Evolutionary conservation across 768 basidiomycete species (phyloP).

Genomic region (Leccinum boreale): DNA sequence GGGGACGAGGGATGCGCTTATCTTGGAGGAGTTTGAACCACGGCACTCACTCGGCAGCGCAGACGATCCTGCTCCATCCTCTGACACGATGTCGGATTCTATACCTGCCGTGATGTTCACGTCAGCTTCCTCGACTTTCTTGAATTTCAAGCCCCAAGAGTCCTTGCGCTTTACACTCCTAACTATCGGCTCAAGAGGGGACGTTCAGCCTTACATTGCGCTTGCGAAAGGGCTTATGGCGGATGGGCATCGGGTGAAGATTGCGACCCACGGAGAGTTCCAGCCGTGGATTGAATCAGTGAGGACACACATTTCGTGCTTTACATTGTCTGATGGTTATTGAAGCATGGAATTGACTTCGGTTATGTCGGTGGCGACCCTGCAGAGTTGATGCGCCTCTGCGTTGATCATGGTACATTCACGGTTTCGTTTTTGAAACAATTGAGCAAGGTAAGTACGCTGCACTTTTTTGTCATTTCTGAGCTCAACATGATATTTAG

Average conservation of each 20-base stretch:
- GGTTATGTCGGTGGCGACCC: conserved; percentile 95
- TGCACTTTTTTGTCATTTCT: background rate
- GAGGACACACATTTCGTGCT: conserved; percentile 30
- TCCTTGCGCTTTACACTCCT: conserved; percentile 88
- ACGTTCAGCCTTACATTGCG: conserved; percentile 98
- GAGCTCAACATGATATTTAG: conserved; percentile 36
- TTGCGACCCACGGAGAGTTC: conserved; percentile 96
- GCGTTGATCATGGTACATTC: conserved; percentile 97
- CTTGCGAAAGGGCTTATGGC: conserved; percentile 87
- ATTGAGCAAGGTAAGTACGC: conserved; percentile 65
- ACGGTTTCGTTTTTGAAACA: conserved; percentile 95
- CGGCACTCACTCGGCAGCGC: conserved; percentile 33
- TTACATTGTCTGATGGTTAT: conserved; percentile 7
- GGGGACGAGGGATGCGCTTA: conserved; percentile 68
- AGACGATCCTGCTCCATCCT: conserved; percentile 43
- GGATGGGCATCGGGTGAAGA: conserved; percentile 85
- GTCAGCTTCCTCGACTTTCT: conserved; percentile 91
- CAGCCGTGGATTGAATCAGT: conserved; percentile 94
- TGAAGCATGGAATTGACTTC: conserved; percentile 92
- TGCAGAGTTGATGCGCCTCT: conserved; percentile 96
- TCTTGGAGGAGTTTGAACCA: conserved; percentile 82
- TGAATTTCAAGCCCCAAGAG: conserved; percentile 91
- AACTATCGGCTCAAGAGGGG: conserved; percentile 94
- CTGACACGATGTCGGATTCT: conserved; percentile 63
- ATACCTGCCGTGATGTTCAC: conserved; percentile 94